Percentiles rank a stretch among this genome's conserved stretches.
phyloP scores from a whole-genome alignment of 2,329 filamentous ascomycete species.

The Fusarium sp. region DNA sequence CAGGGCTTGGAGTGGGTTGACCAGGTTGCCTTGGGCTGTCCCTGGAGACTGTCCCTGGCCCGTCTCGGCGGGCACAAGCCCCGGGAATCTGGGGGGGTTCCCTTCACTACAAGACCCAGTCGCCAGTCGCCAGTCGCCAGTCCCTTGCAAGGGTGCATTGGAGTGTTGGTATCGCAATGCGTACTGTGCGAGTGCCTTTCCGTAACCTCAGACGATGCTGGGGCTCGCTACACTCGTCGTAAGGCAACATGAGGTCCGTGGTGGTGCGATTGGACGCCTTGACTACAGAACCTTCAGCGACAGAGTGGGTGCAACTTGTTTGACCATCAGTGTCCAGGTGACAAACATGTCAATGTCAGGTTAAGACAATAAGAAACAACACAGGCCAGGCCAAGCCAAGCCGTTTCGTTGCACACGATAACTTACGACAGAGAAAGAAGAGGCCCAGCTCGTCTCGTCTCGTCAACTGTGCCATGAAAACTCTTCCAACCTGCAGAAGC shows the following conservation, averaged over 20 bases:
- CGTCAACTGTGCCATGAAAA: conserved; percentile 23
- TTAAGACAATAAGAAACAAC: conserved; percentile 19
- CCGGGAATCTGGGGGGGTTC: conserved; percentile 49
- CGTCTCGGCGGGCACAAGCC: conserved; percentile 48
- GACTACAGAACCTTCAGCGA: conserved; percentile 21
- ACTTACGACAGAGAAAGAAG: conserved; percentile 13
- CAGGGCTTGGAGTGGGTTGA: conserved; percentile 44
- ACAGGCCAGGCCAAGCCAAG: conserved; percentile 2
- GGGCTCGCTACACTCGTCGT: conserved; percentile 33
- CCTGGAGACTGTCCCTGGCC: conserved; percentile 39
- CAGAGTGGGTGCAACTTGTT: conserved; percentile 33
- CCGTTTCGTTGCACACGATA: conserved; percentile 13
- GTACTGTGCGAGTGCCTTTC: conserved; percentile 41
- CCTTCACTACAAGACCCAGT: conserved; percentile 35
- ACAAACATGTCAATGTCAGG: conserved; percentile 30
- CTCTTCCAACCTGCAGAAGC: conserved; percentile 44
- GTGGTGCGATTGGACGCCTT: conserved; percentile 48
- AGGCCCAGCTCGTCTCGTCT: background rate
- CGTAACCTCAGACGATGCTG: conserved; percentile 46
- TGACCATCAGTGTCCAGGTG: conserved; percentile 28
- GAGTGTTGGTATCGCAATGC: conserved; percentile 33
- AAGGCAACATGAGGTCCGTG: conserved; percentile 44
- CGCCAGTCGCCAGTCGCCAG: conserved; percentile 12
- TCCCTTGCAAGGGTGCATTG: conserved; percentile 43
- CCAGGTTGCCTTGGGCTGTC: conserved; percentile 15